Conservation (phyloP, 2,329 filamentous ascomycete genomes). For the Dothistroma pini region DNA sequence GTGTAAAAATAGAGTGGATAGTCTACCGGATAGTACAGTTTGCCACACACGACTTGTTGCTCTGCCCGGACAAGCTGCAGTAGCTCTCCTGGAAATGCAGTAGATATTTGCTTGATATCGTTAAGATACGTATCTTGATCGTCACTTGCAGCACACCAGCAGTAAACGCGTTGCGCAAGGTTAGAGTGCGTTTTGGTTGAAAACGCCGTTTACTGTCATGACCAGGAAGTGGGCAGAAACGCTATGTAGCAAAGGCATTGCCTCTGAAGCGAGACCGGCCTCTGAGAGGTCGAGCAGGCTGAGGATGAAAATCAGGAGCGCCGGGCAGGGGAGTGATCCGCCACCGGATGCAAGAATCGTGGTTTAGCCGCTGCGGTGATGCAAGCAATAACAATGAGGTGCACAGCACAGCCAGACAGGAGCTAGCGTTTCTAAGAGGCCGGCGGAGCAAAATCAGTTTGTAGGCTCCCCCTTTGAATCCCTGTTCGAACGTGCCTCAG, state of each 20-base stretch:
- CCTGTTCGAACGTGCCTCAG: not conserved
- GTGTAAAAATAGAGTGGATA: conserved; percentile 5
- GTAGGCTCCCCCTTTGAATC: conserved; percentile 10
- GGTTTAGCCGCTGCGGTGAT: conserved; percentile 9
- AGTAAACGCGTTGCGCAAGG: not conserved
- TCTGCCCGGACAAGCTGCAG: not conserved
- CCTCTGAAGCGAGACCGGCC: conserved; percentile 2
- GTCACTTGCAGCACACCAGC: not conserved
- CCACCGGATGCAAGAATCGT: conserved; percentile 3
- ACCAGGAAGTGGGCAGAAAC: conserved; percentile 1
- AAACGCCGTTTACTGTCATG: conserved; percentile 3
- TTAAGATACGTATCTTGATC: not conserved
- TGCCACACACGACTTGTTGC: not conserved
- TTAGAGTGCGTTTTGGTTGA: conserved; percentile 5
- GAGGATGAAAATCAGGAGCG: conserved; percentile 4
- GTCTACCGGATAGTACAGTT: not conserved
- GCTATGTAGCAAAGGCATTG: conserved; percentile 1
- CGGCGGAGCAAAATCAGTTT: conserved; percentile 4
- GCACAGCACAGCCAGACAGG: not conserved
- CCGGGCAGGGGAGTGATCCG: not conserved
- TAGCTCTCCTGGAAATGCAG: not conserved
- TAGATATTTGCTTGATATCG: conserved; percentile 3
- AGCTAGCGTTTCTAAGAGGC: conserved; percentile 5
- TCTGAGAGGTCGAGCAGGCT: conserved; percentile 3
- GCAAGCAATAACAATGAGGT: not conserved